A percentile compares a stretch with the other conserved stretches of the same genome.
Evolutionary conservation across 2,329 filamentous ascomycete species (phyloP).

Genomic region (Sclerotinia trifoliorum): DNA sequence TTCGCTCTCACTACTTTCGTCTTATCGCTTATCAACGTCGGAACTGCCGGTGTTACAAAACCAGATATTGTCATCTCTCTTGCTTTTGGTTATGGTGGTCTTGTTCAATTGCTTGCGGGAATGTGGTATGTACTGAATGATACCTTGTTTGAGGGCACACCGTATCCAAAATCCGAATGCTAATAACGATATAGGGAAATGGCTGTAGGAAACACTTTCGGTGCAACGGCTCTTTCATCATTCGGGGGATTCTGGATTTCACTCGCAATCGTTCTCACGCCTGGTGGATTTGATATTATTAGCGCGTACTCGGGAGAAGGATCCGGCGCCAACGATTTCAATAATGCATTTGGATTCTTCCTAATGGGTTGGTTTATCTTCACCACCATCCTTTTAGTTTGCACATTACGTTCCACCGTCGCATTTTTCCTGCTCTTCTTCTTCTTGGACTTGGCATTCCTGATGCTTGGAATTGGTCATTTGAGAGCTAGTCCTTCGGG

Average conservation of each 20-base stretch:
- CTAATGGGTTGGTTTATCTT: slow-evolving; percentile 64
- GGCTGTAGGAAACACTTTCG: slow-evolving; percentile 62
- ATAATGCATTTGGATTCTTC: slow-evolving; percentile 56
- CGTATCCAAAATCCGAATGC: not conserved
- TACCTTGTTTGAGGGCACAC: no score
- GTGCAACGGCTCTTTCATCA: slow-evolving; percentile 60
- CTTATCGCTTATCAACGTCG: slow-evolving; percentile 57
- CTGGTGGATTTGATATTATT: slow-evolving; percentile 55
- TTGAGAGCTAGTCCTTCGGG: slow-evolving; percentile 29
- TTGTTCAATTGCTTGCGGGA: slow-evolving; percentile 66
- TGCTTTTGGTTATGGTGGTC: slow-evolving; percentile 62
- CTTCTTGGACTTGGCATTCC: slow-evolving; percentile 56
- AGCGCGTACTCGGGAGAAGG: slow-evolving; percentile 39
- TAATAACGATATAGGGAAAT: slow-evolving; percentile 50
- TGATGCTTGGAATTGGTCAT: slow-evolving; percentile 51
- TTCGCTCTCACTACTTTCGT: slow-evolving; percentile 65
- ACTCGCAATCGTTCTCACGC: slow-evolving; percentile 56
- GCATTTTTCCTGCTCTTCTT: slow-evolving; percentile 62
- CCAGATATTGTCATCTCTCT: slow-evolving; percentile 56
- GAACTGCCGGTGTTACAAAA: slow-evolving; percentile 45
- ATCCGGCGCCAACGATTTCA: slow-evolving; percentile 39
- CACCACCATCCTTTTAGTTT: slow-evolving; percentile 53
- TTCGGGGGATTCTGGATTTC: slow-evolving; percentile 64
- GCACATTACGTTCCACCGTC: slow-evolving; percentile 58
- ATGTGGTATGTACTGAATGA: slow-evolving; percentile 49